Percentiles rank a stretch among this genome's conserved stretches.
These are phyloP conservation scores for Ascodesmis nigricans DNA, from an alignment of 495 filamentous ascomycete genomes.

Conservation along the genomic window DNA sequence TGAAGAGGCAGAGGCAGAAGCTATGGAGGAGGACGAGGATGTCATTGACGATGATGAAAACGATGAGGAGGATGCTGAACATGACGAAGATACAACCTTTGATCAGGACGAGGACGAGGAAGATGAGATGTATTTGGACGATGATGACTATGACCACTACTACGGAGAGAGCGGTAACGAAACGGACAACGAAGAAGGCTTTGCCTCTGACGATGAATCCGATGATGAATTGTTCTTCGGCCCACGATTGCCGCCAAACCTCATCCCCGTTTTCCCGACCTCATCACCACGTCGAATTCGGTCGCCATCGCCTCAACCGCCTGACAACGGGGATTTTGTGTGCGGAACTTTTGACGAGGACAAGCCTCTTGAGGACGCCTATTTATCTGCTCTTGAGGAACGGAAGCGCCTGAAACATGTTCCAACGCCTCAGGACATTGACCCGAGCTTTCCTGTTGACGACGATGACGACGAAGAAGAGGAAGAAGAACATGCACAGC, in stretches of 20 bases:
- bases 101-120: constrained; percentile 29
- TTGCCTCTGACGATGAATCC: constrained; percentile 62
- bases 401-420: constrained; percentile 58
- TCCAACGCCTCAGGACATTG: constrained; percentile 76
- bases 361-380: constrained; percentile 75
- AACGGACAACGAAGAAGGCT: constrained; percentile 88
- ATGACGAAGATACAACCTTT: constrained; percentile 23
- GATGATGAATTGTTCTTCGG: constrained; percentile 82
- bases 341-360: constrained; percentile 95
- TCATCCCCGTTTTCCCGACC: constrained; percentile 22
- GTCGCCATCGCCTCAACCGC: constrained; percentile 57
- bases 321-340: constrained; percentile 94
- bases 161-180: constrained; percentile 57
- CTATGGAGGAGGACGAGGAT: constrained; percentile 44
- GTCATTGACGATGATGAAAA: constrained; percentile 37
- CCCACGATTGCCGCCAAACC: constrained; percentile 23
- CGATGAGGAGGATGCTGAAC: constrained; percentile 28
- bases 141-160: constrained; percentile 40
- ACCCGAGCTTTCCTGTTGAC: constrained; percentile 87
- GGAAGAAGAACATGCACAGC: no score
- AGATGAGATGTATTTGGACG: constrained; percentile 28
- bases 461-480: constrained; percentile 78
- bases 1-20: constrained; percentile 81
- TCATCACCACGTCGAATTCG: constrained; percentile 31
- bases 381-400: constrained; percentile 63